Conservation (phyloP, 1,139 yeast species). For the Kodamaea alishanica region DNA sequence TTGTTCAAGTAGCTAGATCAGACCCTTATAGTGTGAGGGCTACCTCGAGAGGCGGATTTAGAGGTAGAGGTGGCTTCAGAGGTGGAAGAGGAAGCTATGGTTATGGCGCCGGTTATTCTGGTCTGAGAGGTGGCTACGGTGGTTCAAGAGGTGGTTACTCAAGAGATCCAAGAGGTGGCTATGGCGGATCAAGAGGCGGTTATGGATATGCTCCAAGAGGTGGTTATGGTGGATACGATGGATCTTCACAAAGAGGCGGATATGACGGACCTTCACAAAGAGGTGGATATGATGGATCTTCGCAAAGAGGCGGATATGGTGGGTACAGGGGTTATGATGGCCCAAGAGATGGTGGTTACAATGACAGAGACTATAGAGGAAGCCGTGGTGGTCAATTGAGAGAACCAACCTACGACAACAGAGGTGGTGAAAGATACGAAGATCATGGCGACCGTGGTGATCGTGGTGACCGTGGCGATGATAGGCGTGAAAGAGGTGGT, state of each 20-base stretch:
- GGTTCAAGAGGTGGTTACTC: conserved; percentile 9
- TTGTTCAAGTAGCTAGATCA: conserved; percentile 58
- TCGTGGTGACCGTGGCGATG: conserved; percentile 13
- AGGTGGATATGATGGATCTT: conserved; percentile 15
- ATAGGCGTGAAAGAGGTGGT: conserved; percentile 9
- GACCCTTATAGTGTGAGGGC: conserved; percentile 46
- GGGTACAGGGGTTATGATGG: conserved; percentile 12
- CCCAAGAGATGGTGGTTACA: conserved; percentile 9
- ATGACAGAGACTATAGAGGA: conserved; percentile 16
- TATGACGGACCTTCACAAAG: conserved; percentile 15
- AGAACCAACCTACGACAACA: conserved; percentile 21
- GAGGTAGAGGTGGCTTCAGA: conserved; percentile 24
- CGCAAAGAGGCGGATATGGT: conserved; percentile 18
- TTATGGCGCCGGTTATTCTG: conserved; percentile 6
- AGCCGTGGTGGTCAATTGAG: conserved; percentile 19
- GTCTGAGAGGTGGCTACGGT: conserved; percentile 7
- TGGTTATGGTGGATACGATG: conserved; percentile 22
- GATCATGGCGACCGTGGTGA: conserved; percentile 13
- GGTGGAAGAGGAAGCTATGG: conserved; percentile 15
- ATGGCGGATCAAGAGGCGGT: conserved; percentile 15
- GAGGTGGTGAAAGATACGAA: conserved; percentile 14
- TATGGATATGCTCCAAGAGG: conserved; percentile 18
- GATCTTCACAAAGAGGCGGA: conserved; percentile 15
- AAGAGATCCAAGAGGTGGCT: conserved; percentile 8
- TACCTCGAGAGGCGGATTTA: conserved; percentile 22